Evolutionary conservation across 768 basidiomycete genomes (phyloP).

Genomic region (Tulasnella sp.): DNA sequence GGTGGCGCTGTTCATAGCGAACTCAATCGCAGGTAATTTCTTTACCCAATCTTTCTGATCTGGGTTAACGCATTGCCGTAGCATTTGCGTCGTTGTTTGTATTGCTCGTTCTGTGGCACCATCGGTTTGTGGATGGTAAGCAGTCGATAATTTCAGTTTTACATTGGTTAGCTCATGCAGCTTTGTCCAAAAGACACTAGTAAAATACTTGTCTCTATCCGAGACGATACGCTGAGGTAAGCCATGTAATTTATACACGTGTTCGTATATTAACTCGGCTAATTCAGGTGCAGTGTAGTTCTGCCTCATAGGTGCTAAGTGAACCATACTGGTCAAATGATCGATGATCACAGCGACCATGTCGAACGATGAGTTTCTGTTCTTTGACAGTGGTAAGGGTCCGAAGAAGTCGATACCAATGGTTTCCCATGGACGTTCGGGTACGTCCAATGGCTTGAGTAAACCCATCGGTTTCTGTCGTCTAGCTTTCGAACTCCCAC

Average conservation of each 20-base stretch:
- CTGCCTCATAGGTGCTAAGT: conserved; percentile 25
- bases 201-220: conserved; percentile 29
- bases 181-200: conserved; percentile 26
- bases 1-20: conserved; percentile 18
- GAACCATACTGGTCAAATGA: conserved; percentile 24
- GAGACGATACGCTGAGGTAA: conserved; percentile 25
- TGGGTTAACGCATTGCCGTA: conserved; percentile 11
- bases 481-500: conserved; percentile 21
- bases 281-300: conserved; percentile 20
- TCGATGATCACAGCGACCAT: conserved; percentile 26
- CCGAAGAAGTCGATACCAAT: conserved; percentile 35
- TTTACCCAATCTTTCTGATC: conserved; percentile 19
- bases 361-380: conserved; percentile 24
- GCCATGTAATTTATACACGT: conserved; percentile 26
- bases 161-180: conserved; percentile 26
- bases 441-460: conserved; percentile 24
- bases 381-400: conserved; percentile 21
- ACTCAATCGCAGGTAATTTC: conserved; percentile 14
- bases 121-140: conserved; percentile 34
- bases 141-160: conserved; percentile 27
- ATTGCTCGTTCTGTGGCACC: conserved; percentile 23
- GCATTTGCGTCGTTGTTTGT: conserved; percentile 9
- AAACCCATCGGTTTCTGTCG: conserved; percentile 22
- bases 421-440: conserved; percentile 27
- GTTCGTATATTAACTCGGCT: conserved; percentile 24